Base-by-base conservation (phyloP, 2,329 filamentous ascomycete genomes). In the Septoria linicola region DNA sequence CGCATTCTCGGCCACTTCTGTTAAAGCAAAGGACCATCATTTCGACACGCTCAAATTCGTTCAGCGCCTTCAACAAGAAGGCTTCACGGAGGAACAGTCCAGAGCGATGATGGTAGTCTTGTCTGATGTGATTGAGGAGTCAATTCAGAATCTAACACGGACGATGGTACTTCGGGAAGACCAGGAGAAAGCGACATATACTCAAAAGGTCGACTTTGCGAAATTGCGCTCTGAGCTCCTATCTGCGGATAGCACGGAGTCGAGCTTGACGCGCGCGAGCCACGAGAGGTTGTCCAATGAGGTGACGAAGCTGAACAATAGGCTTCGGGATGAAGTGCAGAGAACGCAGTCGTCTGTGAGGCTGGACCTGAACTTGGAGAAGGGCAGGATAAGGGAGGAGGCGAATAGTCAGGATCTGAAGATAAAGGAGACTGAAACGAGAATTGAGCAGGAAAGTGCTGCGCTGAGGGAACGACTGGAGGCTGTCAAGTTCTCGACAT, bases 31-130 rank as follows among this genome's bases (percentile, higher is more conserved):
- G 59, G 91, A 96, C 65, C 93, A 99, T 71, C 91, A 99, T 72
- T 99, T 99, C 68, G 93, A 99, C 72, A 99, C 93, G 1, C 81
- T 99, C 56, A 96, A 96, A 74, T 96, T 99, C 68, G 91, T 99
- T 32, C 89, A 96, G 73, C 80, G 89, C 45, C 77, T 99, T 34
- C 85, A 92, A 70, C 82, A 82, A 60, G 93, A 99, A 69, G 93
- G 93, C 0, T 96, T 97, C 70, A 96, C 89, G 19, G 92, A 97
- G 70, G 87, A 91, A 61, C 93, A 99, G 72, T 85, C 91, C 2
- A 90, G 89, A 20, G 92, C 93, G n/a, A 93, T 96, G 87, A 97
- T 99, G 93, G 89, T 88, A 68, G 89, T 97, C 5, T 77, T 99
- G 32, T 91, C 90, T 72, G 91, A 97, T 70, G 92, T 97, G 8